Conservation (phyloP, 441 rosid genomes). For the Populus hybrid region DNA sequence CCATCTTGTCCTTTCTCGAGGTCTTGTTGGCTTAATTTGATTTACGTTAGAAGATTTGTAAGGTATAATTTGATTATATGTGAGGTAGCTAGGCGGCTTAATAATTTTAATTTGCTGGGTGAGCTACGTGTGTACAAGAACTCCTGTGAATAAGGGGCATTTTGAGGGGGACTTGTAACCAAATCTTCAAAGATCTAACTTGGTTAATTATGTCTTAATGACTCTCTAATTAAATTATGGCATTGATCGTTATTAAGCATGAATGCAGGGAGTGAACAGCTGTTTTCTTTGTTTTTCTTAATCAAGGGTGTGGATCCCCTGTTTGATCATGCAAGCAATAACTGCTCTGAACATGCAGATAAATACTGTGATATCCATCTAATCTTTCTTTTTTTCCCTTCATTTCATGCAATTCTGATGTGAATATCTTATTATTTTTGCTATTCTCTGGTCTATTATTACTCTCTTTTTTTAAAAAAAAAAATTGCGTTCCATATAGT, state of each 20-base stretch:
- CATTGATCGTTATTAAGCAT: background rate
- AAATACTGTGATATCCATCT: background rate
- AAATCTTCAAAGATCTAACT: background rate
- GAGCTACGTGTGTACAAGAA: background rate
- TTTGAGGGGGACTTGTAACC: conserved; percentile 2
- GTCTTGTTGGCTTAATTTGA: background rate
- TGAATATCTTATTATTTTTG: no score
- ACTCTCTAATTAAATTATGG: background rate
- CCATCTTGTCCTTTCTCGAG: background rate
- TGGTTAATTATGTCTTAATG: background rate
- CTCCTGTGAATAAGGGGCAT: background rate
- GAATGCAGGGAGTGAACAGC: background rate
- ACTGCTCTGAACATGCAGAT: no score
- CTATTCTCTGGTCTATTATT: background rate
- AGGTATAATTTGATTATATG: no score
- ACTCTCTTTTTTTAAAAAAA: background rate
- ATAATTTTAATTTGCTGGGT: background rate
- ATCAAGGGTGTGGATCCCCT: background rate
- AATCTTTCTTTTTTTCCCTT: no score
- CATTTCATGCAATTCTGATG: no score
- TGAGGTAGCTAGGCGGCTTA: background rate
- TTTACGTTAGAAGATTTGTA: no score
- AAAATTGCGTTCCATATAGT: background rate
- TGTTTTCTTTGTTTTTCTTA: background rate
- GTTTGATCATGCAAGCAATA: background rate